These are phyloP conservation scores for Xylaria castorea DNA, from an alignment of 495 filamentous ascomycete genomes.

Conservation along the genomic window DNA sequence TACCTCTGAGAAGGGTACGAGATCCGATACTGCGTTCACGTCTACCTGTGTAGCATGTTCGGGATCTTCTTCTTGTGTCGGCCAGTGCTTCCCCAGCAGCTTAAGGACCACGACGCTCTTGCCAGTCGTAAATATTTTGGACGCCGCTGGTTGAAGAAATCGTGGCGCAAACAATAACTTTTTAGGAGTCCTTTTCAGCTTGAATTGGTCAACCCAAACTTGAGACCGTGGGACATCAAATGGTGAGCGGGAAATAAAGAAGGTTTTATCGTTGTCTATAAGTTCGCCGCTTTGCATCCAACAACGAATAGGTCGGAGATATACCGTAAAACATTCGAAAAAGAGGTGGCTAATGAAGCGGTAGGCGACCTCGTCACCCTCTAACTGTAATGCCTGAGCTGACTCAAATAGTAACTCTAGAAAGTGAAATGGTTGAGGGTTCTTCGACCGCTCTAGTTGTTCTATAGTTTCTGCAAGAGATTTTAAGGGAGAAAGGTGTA, in stretches of 20 bases:
- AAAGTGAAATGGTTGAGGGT: conserved; percentile 59
- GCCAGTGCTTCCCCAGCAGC: conserved; percentile 58
- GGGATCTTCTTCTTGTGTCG: conserved; percentile 26
- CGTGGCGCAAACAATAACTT: conserved; percentile 68
- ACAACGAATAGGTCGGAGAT: conserved; percentile 74
- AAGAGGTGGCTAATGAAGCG: conserved; percentile 70
- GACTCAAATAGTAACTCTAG: conserved; percentile 78
- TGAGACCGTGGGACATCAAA: conserved; percentile 65
- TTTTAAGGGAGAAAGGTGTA: conserved; percentile 59
- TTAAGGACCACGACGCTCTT: conserved; percentile 87
- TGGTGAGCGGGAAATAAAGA: conserved; percentile 72
- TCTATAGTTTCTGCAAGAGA: conserved; percentile 59
- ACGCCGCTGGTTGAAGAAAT: conserved; percentile 72
- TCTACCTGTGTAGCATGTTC: conserved; percentile 48
- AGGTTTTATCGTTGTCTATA: conserved; percentile 64
- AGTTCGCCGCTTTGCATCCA: conserved; percentile 90
- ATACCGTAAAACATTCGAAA: conserved; percentile 82
- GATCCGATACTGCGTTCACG: conserved; percentile 62
- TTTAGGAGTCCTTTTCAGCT: conserved; percentile 61
- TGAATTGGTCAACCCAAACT: conserved; percentile 80
- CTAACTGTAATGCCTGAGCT: conserved; percentile 71
- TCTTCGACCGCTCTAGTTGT: conserved; percentile 45
- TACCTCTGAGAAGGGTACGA: conserved; percentile 77
- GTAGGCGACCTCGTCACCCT: conserved; percentile 66
- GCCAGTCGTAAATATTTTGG: conserved; percentile 81